Evolutionary conservation across 2,329 filamentous ascomycete genomes (phyloP).

Genomic region (Pseudogymnoascus sp.): DNA sequence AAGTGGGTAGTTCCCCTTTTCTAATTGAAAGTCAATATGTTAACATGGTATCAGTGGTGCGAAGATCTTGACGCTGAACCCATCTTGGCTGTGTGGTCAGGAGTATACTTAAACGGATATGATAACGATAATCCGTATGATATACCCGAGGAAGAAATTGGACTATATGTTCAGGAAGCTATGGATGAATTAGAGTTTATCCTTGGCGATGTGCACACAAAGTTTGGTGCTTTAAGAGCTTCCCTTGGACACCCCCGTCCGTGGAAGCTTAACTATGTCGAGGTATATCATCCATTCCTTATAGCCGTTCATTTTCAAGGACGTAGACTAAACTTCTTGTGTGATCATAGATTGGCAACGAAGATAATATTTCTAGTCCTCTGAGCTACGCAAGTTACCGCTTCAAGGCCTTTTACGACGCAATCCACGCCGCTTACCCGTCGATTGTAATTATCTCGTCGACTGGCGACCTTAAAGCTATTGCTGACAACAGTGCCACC

Average conservation of each 20-base stretch:
- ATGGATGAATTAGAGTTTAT: conserved; percentile 48
- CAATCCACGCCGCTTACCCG: conserved; percentile 34
- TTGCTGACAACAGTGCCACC: conserved; percentile 7
- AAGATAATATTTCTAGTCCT: conserved; percentile 38
- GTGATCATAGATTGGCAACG: conserved; percentile 18
- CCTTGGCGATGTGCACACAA: conserved; percentile 37
- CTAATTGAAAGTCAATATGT: not conserved
- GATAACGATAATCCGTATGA: conserved; percentile 23
- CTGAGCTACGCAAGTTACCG: conserved; percentile 33
- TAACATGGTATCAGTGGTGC: conserved; percentile 32
- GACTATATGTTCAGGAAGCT: conserved; percentile 41
- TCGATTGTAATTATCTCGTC: conserved; percentile 38
- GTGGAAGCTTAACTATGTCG: conserved; percentile 44
- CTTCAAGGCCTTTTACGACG: conserved; percentile 42
- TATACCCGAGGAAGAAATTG: conserved; percentile 37
- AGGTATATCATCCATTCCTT: conserved; percentile 33
- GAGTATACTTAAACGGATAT: conserved; percentile 34
- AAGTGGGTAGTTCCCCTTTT: conserved; percentile 15
- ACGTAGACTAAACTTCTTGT: not conserved
- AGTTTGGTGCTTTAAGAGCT: conserved; percentile 41
- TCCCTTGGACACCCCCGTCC: conserved; percentile 44
- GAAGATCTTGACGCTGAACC: conserved; percentile 41
- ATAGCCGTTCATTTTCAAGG: not conserved
- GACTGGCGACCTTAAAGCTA: conserved; percentile 18
- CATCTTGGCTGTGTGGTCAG: conserved; percentile 42